Percentiles rank a stretch among this genome's conserved stretches.
Evolutionary conservation across 2,329 filamentous ascomycete genomes (phyloP).

Genomic region (Neocatenulostroma microsporum): DNA sequence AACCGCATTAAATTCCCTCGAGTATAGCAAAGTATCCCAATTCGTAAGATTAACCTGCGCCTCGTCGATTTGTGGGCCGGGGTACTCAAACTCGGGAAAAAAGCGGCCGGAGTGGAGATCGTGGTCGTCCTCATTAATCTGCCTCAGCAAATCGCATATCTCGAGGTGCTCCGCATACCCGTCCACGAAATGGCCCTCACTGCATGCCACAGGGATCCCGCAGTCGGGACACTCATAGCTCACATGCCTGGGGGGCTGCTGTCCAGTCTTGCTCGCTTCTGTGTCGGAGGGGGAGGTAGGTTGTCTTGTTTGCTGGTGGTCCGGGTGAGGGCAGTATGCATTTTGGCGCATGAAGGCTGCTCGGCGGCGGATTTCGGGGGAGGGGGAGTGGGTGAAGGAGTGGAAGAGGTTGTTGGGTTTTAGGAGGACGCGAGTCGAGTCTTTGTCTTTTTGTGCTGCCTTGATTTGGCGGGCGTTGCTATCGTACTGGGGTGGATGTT

Average conservation of each 20-base stretch:
- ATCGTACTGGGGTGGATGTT: not conserved
- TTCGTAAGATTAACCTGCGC: conserved; percentile 94
- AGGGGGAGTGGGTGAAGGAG: conserved; percentile 79
- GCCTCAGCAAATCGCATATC: conserved; percentile 80
- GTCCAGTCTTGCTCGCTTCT: conserved; percentile 53
- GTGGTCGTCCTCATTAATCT: conserved; percentile 98
- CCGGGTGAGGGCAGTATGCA: conserved; percentile 85
- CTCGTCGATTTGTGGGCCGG: conserved; percentile 82
- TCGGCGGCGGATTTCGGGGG: conserved; percentile 76
- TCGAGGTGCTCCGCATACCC: conserved; percentile 90
- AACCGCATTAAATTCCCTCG: conserved; percentile 81
- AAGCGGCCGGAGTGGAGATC: conserved; percentile 82
- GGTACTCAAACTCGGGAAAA: conserved; percentile 91
- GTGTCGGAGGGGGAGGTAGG: conserved; percentile 58
- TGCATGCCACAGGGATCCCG: conserved; percentile 87
- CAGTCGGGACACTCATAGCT: conserved; percentile 95
- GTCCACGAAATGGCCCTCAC: conserved; percentile 88
- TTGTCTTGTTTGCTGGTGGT: conserved; percentile 67
- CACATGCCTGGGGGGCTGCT: conserved; percentile 68
- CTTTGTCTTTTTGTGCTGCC: too few species aligned
- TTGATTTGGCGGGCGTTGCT: not conserved
- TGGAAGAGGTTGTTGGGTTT: conserved; percentile 83
- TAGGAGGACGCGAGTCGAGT: conserved; percentile 43
- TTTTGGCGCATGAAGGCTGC: conserved; percentile 89
- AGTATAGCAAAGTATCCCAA: conserved; percentile 96